These are phyloP conservation scores for Saraca asoca DNA, from an alignment of 331 rosid genomes.

Conservation along the genomic window DNA sequence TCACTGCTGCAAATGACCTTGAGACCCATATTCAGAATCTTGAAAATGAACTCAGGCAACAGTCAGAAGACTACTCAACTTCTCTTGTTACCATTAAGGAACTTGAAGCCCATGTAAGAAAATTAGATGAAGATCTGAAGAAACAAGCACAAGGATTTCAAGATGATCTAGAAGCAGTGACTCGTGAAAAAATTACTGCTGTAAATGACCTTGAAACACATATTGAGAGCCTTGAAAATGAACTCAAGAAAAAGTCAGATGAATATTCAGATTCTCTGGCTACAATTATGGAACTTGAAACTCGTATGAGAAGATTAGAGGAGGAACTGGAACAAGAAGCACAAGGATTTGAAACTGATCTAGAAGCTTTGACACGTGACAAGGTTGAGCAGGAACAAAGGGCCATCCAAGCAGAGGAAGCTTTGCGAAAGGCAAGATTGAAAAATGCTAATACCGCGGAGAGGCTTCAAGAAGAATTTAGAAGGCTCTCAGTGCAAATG, in stretches of 20 bases:
- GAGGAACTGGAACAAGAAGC: constrained; percentile 74
- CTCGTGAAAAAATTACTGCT: constrained; percentile 52
- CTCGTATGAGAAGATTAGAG: constrained; percentile 64
- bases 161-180: constrained; percentile 66
- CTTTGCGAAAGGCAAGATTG: constrained; percentile 65
- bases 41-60: constrained; percentile 66
- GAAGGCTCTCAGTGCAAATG: constrained; percentile 74
- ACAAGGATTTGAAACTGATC: constrained; percentile 69
- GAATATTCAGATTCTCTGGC: constrained; percentile 63
- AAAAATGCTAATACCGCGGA: constrained; percentile 77
- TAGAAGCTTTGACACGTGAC: constrained; percentile 61
- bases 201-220: constrained; percentile 54
- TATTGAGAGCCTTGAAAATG: constrained; percentile 63
- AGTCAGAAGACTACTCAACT: constrained; percentile 60
- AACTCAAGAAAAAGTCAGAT: constrained; percentile 67
- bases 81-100: constrained; percentile 54
- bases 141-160: constrained; percentile 73
- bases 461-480: constrained; percentile 89
- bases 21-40: constrained; percentile 58
- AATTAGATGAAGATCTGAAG: constrained; percentile 79
- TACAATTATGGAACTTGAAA: constrained; percentile 67
- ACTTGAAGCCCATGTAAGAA: constrained; percentile 62
- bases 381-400: constrained; percentile 88
- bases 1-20: constrained; percentile 44
- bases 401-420: constrained; percentile 90